Evolutionary conservation across 2,329 filamentous ascomycete species (phyloP), one percentile per base, ranked within the genome.

Genomic region (Alternaria angustiovoidea): DNA sequence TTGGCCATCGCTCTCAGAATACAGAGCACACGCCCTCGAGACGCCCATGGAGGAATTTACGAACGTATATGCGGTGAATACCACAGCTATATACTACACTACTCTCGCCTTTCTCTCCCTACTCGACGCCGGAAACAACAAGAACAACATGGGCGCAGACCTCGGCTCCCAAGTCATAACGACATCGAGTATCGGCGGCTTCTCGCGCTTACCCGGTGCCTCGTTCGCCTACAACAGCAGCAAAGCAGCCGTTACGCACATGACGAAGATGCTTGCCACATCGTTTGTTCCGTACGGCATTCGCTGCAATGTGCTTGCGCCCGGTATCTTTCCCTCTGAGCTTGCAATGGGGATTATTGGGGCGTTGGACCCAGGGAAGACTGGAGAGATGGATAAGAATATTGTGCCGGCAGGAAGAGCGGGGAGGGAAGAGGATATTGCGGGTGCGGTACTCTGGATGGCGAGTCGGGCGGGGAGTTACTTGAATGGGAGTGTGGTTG

Each of bases 401-500:
- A 28, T 68, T 26, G 54, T 67, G 20, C 89, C 89, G 0, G 77
- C 88, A n/a, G 84, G 84, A 41, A 81, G 89, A 46, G 82, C 85
- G 62, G 89, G 89, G 1, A 82, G 85, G 41, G 83, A 87, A 59
- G 78, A 87, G 66, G 89, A 91, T 69, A 87, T 92, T 81, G 86
- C 84, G 1, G 88, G 89, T 1, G 81, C 86, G 48, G 83, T 91
- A 26, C 73, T 92, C 51, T 91, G 88, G 79, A 80, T 92, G 71
- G 86, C 86, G 4, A 87, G 86, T 49, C 80, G 84, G 62, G 88
- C 88, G 3, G 89, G 89, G 1, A 86, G 85, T 4, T 91, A 89
- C 73, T 80, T 86, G 67, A 91, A 91, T 74, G 89, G 89, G 2
- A 84, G 84, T 60, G 82, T 88, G 16, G 77, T 90, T 47, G 77